Evolutionary conservation across 495 filamentous ascomycete genomes (phyloP), one percentile per base, ranked within the genome.

Genomic region (Sporormia fimetaria): DNA sequence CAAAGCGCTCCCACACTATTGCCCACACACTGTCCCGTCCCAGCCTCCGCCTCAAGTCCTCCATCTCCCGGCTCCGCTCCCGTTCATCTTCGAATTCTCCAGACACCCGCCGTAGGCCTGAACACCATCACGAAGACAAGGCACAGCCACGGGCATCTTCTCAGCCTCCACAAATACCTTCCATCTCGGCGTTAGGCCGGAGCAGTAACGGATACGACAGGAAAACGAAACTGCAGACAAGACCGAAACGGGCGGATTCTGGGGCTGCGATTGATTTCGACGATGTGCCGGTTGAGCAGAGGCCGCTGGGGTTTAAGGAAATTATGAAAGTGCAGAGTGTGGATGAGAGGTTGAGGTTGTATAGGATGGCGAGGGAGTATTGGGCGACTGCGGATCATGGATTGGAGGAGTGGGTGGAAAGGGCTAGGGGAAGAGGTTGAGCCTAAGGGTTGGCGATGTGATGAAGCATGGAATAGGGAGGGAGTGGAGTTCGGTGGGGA

Each of bases 321-420:
- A 51, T 51, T 6, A 26, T 51, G 21, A 27, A 29, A 18, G 37
- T 51, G 23, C 12, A 15, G 22, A 51, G 41, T 16, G 40, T 51
- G 11, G 35, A 27, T 28, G 28, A 44, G 36, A 29, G 47, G 21
- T 40, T 51, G 47, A 33, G 16, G 16, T 16, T 51, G 35, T 51
- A 51, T 34, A 33, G 33, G 34, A 44, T 22, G 30, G 37, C 41
- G 18, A 44, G 47, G 18, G 41, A 45, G 21, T 51, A 51, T 38
- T 51, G 47, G 47, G 47, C 47, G 28, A 24, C 10, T 2, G 47
- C 41, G 21, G 47, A 51, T 31, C 47, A 51, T 45, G 47, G 47
- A 41, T 23, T 51, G 21, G 41, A 35, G 6, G 46, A 43, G 21
- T 49, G 46, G 46, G 33, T 49, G 6, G 46, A 30, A 10, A 37